Evolutionary conservation across 2,329 filamentous ascomycete genomes (phyloP).

Genomic region (Phialocephala sp.): DNA sequence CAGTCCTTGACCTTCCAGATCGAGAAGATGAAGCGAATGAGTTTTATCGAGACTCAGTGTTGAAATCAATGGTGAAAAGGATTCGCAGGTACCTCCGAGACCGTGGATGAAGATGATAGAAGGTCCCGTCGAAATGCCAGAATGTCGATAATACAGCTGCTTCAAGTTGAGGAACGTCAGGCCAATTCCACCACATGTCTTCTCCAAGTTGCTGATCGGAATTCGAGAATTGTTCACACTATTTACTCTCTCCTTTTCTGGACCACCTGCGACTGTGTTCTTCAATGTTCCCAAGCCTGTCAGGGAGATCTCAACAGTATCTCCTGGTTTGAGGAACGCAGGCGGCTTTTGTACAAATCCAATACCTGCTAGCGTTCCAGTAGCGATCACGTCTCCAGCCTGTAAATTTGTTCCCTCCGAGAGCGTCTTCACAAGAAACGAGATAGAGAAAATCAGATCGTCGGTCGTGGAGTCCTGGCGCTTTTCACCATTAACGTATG

Average conservation of each 20-base stretch:
- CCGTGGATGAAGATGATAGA: conserved; percentile 60
- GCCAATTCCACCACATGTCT: conserved; percentile 40
- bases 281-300: conserved; percentile 49
- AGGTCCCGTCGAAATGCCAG: conserved; percentile 35
- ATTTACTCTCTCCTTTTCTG: conserved; percentile 35
- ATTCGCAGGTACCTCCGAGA: conserved; percentile 53
- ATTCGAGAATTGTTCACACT: conserved; percentile 35
- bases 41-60: conserved; percentile 41
- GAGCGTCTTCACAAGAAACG: conserved; percentile 52
- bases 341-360: conserved; percentile 52
- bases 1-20: conserved; percentile 62
- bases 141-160: conserved; percentile 46
- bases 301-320: conserved; percentile 49
- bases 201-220: conserved; percentile 42
- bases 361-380: conserved; percentile 54
- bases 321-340: conserved; percentile 48
- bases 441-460: conserved; percentile 56
- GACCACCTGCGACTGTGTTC: conserved; percentile 47
- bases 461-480: conserved; percentile 54
- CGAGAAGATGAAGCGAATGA: conserved; percentile 51
- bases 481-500: conserved; percentile 55
- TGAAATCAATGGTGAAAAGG: conserved; percentile 52
- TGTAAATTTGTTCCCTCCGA: conserved; percentile 56
- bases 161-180: conserved; percentile 46
- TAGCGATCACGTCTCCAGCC: conserved; percentile 56